phyloP scores from a whole-genome alignment of 2,329 filamentous ascomycete species.

The Hypoxylon sp. region DNA sequence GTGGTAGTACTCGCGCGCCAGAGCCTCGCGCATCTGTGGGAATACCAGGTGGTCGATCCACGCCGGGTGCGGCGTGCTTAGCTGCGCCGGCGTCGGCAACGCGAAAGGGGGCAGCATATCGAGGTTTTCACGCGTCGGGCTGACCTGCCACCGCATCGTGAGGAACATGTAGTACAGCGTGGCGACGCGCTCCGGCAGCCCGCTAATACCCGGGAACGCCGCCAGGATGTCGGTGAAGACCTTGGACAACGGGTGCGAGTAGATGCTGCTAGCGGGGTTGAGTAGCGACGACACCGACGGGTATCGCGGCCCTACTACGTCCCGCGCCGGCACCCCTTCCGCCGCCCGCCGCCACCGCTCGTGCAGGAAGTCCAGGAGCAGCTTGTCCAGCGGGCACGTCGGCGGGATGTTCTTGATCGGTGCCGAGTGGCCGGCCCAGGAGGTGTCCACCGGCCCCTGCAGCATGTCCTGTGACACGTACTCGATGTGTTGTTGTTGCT shows the following conservation, averaged over 20 bases:
- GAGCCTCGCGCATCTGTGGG: constrained; percentile 73
- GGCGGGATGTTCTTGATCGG: constrained; percentile 68
- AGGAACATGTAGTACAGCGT: constrained; percentile 88
- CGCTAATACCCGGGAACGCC: constrained; percentile 81
- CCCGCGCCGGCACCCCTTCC: constrained; percentile 68
- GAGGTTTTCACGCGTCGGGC: constrained; percentile 80
- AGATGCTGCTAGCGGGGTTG: constrained; percentile 69
- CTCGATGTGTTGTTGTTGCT: constrained; percentile 29
- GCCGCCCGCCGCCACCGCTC: constrained; percentile 71
- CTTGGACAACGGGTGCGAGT: constrained; percentile 80
- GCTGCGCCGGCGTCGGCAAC: constrained; percentile 70
- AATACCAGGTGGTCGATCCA: constrained; percentile 88
- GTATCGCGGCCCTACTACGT: constrained; percentile 78
- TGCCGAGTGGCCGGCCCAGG: constrained; percentile 39
- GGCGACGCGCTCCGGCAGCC: constrained; percentile 83
- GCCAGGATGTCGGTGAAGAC: constrained; percentile 85
- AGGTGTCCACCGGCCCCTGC: constrained; percentile 1
- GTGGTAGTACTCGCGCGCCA: constrained; percentile 44
- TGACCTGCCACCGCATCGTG: constrained; percentile 84
- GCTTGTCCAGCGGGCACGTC: constrained; percentile 78
- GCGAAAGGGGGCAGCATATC: constrained; percentile 78
- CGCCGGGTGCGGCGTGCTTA: constrained; percentile 72
- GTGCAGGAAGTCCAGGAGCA: constrained; percentile 81
- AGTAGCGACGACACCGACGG: constrained; percentile 81
- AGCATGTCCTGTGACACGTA: constrained; percentile 16